Evolutionary conservation across 129 eudicot genomes (phyloP), one percentile per base, ranked within the genome.

Genomic region (Saposhnikovia divaricata): DNA sequence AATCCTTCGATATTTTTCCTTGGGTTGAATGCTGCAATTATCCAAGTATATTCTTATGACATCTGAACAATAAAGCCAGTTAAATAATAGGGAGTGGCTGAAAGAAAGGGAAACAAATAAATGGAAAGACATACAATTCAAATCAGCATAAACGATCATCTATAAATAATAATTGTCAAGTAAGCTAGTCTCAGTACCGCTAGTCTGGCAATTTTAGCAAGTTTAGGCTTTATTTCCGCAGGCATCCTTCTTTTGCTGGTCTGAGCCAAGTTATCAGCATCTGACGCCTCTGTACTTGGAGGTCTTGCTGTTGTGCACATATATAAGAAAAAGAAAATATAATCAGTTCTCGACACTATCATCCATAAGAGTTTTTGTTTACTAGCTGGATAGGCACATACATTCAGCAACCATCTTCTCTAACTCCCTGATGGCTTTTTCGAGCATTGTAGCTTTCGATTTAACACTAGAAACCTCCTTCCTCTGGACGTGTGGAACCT

Each of bases 361-460:
- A 79, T 59, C 69, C 61, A 50, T 10, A 72, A 55, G 18, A 31
- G n/a, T 69, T 34, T 71, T 45, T 37, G 59, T 1, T 79, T 13
- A 76, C 8, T 23, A 59, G 44, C 18, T 34, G 6, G 11, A 10
- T 16, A 48, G 79, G 70, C 42, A 59, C 92, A 82, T 90, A 96
- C 99, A 89, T 90, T 96, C 97, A 25, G 96, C 92, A 79, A 96
- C 99, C 74, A 89, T 79, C 85, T 92, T 92, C 92, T 96, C 97
- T 83, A 96, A 84, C 84, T 96, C 99, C 87, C 90, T 89, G 40
- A 96, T 84, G 80, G 99, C 95, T 84, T 89, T 96, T 43, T 96
- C 99, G 79, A 96, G 92, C 94, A 87, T 55, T 55, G 91, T 61
- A 73, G 82, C 72, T 84, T 83, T 92, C 66, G 89, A 87, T 79